Evolutionary conservation across 768 basidiomycete genomes (phyloP).

Genomic region (Lentinula boryana): DNA sequence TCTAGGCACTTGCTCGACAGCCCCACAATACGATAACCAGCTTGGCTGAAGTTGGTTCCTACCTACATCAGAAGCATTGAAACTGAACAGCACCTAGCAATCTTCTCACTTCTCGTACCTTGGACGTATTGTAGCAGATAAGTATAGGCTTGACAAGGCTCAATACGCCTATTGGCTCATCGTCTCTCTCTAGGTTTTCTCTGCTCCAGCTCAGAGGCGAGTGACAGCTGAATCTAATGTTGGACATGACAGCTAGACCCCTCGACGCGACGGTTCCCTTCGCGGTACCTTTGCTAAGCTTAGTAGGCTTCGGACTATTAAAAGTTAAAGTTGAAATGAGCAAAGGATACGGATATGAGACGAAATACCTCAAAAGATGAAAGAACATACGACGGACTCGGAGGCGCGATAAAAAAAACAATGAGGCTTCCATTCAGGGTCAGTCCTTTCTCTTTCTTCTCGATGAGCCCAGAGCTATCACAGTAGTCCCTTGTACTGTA

Average conservation of each 20-base stretch:
- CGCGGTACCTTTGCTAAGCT: neutral
- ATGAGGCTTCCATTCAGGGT: too few relatives aligned
- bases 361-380: neutral
- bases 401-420: neutral
- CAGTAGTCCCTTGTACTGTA: too few relatives aligned
- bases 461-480: too few relatives aligned
- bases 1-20: neutral
- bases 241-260: neutral
- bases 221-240: neutral
- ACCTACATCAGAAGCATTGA: neutral
- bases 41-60: neutral
- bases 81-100: neutral
- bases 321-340: neutral
- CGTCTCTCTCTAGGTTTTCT: neutral
- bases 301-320: neutral
- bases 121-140: neutral
- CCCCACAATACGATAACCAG: neutral
- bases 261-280: neutral
- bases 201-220: neutral
- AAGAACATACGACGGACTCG: neutral
- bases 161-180: too few relatives aligned
- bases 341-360: neutral
- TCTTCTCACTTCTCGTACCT: neutral
- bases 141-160: neutral
- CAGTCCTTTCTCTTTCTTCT: too few relatives aligned